Evolutionary conservation across 2,329 filamentous ascomycete species (phyloP).

Genomic region (Diaporthe velutina): DNA sequence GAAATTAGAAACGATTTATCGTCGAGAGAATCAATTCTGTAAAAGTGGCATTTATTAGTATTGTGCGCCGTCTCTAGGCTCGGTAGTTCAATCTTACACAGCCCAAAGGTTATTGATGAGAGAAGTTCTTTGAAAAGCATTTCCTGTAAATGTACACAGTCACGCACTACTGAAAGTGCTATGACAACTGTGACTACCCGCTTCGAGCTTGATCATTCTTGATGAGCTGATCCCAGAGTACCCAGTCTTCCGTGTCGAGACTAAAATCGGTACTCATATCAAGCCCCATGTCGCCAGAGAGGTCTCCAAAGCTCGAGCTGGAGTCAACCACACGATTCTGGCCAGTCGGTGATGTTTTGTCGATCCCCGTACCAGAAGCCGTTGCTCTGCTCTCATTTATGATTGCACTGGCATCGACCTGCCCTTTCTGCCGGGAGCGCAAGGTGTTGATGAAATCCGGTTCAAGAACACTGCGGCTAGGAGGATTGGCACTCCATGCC

Average conservation of each 20-base stretch:
- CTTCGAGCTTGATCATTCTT: background rate
- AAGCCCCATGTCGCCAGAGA: background rate
- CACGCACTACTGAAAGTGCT: background rate
- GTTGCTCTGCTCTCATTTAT: background rate
- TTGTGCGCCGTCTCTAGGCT: no score
- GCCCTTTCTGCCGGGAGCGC: conserved; percentile 31
- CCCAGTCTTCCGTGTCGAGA: conserved; percentile 43
- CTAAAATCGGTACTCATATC: conserved; percentile 37
- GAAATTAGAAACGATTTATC: no score
- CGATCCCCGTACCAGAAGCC: no score
- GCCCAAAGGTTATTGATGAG: no score
- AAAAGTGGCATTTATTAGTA: no score
- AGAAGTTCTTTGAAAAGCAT: no score
- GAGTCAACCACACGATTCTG: background rate
- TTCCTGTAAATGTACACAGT: no score
- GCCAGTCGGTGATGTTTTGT: no score
- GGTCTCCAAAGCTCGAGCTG: background rate
- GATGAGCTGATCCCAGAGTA: conserved; percentile 46
- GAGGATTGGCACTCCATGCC: conserved; percentile 47
- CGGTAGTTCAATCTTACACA: no score
- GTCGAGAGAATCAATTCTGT: no score
- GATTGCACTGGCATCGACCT: background rate
- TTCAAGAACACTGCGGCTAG: conserved; percentile 33
- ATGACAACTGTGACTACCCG: background rate
- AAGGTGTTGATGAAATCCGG: conserved; percentile 45